A percentile compares a stretch with the other conserved stretches of the same genome.
These are phyloP conservation scores for Pulveroboletus sp. DNA, from an alignment of 768 basidiomycete genomes.

Conservation along the genomic window DNA sequence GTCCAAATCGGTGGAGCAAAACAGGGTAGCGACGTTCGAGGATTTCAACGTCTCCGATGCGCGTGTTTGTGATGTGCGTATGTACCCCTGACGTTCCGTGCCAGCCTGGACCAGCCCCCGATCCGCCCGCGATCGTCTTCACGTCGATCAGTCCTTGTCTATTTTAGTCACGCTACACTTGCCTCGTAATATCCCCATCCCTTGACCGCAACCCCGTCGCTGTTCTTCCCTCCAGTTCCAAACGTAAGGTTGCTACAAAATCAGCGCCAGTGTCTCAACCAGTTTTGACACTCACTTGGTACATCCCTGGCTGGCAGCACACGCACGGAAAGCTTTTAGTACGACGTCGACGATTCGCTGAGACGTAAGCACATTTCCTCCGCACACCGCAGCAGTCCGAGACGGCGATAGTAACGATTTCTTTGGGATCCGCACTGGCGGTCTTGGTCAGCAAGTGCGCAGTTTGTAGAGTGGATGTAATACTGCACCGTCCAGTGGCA, in stretches of 20 bases:
- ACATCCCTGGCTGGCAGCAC: slow-evolving; percentile 90
- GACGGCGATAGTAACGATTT: slow-evolving; percentile 79
- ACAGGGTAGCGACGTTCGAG: slow-evolving; percentile 92
- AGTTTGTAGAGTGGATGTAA: neutral
- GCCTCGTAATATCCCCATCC: slow-evolving; percentile 94
- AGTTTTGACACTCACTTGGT: slow-evolving; percentile 62
- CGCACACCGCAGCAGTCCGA: slow-evolving; percentile 86
- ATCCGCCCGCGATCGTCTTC: slow-evolving; percentile 88
- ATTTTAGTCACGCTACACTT: slow-evolving; percentile 2
- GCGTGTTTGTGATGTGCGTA: slow-evolving; percentile 90
- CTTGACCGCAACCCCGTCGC: slow-evolving; percentile 65
- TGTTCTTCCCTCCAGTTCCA: slow-evolving; percentile 83
- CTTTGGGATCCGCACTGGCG: slow-evolving; percentile 72
- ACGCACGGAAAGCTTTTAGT: slow-evolving; percentile 87
- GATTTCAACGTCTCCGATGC: slow-evolving; percentile 92
- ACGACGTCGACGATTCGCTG: slow-evolving; percentile 96
- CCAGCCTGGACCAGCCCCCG: slow-evolving; percentile 87
- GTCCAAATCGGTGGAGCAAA: slow-evolving; percentile 79
- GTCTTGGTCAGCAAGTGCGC: neutral
- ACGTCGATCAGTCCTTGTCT: neutral
- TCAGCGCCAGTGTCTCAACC: neutral
- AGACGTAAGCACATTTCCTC: slow-evolving; percentile 87
- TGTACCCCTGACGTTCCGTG: slow-evolving; percentile 93
- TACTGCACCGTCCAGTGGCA: slow-evolving; percentile 77
- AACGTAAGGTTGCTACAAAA: slow-evolving; percentile 77